Percentiles rank a stretch among this genome's conserved stretches.
These are phyloP conservation scores for Cordyceps farinosa DNA, from an alignment of 2,329 filamentous ascomycete species.

Conservation along the genomic window DNA sequence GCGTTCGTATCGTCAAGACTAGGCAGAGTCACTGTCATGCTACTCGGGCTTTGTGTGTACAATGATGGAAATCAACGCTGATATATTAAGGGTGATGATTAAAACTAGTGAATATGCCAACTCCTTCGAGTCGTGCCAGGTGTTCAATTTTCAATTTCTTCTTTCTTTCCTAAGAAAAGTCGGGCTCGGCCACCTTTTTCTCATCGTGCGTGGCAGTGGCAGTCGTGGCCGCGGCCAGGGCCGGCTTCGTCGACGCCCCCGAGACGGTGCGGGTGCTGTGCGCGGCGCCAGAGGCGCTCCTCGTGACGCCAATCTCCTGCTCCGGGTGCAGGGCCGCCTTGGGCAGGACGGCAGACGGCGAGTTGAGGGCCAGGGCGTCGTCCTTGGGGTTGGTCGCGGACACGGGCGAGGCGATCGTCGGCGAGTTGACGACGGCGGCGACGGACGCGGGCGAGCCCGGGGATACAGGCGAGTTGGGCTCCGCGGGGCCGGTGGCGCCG, in stretches of 20 bases:
- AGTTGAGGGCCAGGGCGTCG: slow-evolving; percentile 12
- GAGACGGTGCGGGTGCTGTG: slow-evolving; percentile 29
- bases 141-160: background rate
- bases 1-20: background rate
- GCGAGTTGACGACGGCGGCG: slow-evolving; percentile 18
- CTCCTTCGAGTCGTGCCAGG: background rate
- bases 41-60: background rate
- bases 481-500: slow-evolving; percentile 44
- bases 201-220: background rate
- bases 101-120: slow-evolving; percentile 6
- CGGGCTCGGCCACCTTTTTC: slow-evolving; percentile 7
- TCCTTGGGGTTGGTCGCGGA: slow-evolving; percentile 1
- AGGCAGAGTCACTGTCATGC: background rate
- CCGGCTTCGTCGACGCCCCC: background rate
- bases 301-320: slow-evolving; percentile 16
- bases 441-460: slow-evolving; percentile 8
- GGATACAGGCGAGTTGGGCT: slow-evolving; percentile 25
- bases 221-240: background rate
- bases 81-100: slow-evolving; percentile 11
- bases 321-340: slow-evolving; percentile 3
- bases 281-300: slow-evolving; percentile 18
- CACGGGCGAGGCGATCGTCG: background rate
- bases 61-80: slow-evolving; percentile 1
- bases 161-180: background rate
- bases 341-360: background rate